phyloP scores from a whole-genome alignment of 1,284 basidiomycete species.

The Pseudozyma pruni region DNA sequence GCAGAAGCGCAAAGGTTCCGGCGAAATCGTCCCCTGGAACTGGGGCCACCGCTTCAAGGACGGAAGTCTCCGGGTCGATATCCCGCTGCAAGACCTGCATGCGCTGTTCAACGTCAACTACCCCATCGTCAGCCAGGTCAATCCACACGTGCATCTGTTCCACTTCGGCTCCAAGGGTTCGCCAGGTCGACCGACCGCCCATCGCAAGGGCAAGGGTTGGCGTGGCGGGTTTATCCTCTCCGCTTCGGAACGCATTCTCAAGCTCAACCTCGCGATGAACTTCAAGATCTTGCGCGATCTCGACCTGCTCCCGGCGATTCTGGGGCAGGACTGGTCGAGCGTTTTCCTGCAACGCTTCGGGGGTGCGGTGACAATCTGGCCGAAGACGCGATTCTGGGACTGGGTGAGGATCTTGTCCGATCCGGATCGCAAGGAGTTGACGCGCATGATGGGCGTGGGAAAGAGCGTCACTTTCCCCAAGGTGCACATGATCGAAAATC shows the following conservation, averaged over 20 bases:
- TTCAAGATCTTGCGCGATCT: slow-evolving; percentile 66
- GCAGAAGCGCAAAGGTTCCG: slow-evolving; percentile 84
- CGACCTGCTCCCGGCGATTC: slow-evolving; percentile 59
- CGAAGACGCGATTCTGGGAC: slow-evolving; percentile 61
- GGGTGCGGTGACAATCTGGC: slow-evolving; percentile 65
- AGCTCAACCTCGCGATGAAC: slow-evolving; percentile 64
- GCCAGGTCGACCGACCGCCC: slow-evolving; percentile 90
- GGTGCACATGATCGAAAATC: slow-evolving; percentile 66
- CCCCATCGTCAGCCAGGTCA: slow-evolving; percentile 93
- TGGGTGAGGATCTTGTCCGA: slow-evolving; percentile 64
- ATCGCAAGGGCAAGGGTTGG: slow-evolving; percentile 83
- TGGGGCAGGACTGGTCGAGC: slow-evolving; percentile 65
- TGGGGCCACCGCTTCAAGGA: slow-evolving; percentile 75
- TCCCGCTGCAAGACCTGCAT: slow-evolving; percentile 90
- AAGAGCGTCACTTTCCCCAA: slow-evolving; percentile 64
- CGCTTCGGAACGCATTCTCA: slow-evolving; percentile 67
- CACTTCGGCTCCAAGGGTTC: slow-evolving; percentile 94
- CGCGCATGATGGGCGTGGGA: slow-evolving; percentile 57
- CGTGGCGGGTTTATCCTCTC: slow-evolving; percentile 85
- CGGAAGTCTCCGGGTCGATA: slow-evolving; percentile 76
- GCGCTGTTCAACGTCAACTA: slow-evolving; percentile 79
- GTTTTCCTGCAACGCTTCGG: slow-evolving; percentile 64
- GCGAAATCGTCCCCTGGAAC: slow-evolving; percentile 88
- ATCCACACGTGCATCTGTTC: slow-evolving; percentile 98
- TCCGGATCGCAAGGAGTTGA: slow-evolving; percentile 60